Evolutionary conservation across 768 basidiomycete species (phyloP).

Genomic region (Suillus hirtellus): DNA sequence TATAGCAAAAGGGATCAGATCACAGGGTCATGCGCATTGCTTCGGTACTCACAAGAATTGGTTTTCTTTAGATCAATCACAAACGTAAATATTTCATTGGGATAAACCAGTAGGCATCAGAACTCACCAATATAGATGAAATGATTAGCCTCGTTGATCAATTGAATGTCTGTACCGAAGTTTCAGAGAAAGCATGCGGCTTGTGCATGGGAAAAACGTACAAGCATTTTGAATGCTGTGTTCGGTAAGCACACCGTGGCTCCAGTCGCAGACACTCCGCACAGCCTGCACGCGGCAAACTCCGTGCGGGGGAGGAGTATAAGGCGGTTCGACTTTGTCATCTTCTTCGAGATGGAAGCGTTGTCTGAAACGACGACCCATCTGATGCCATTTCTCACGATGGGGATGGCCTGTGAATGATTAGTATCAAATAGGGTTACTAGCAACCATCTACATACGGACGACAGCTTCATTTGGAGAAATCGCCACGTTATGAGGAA

Average conservation of each 20-base stretch:
- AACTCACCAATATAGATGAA: conserved; percentile 88
- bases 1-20: conserved; percentile 14
- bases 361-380: conserved; percentile 63
- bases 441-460: conserved; percentile 38
- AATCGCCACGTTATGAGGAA: conserved; percentile 67
- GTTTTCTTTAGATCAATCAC: conserved; percentile 51
- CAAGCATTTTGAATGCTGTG: conserved; percentile 93
- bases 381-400: conserved; percentile 55
- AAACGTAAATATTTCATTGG: conserved; percentile 13
- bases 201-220: conserved; percentile 40
- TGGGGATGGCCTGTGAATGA: conserved; percentile 60
- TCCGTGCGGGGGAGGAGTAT: conserved; percentile 45
- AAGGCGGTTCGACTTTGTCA: conserved; percentile 41
- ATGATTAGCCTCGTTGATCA: conserved; percentile 84
- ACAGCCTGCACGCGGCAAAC: conserved; percentile 77
- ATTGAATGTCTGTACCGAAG: conserved; percentile 54
- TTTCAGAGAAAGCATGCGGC: conserved; percentile 8
- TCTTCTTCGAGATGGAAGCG: conserved; percentile 55
- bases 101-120: not conserved
- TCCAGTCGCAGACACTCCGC: conserved; percentile 91
- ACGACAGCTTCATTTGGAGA: conserved; percentile 69
- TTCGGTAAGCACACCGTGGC: conserved; percentile 87
- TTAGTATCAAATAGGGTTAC: not conserved
- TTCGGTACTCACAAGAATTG: conserved; percentile 75
- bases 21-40: not conserved